These are phyloP conservation scores for Chalara sp. DNA, from an alignment of 2,329 filamentous ascomycete genomes.

Conservation along the genomic window DNA sequence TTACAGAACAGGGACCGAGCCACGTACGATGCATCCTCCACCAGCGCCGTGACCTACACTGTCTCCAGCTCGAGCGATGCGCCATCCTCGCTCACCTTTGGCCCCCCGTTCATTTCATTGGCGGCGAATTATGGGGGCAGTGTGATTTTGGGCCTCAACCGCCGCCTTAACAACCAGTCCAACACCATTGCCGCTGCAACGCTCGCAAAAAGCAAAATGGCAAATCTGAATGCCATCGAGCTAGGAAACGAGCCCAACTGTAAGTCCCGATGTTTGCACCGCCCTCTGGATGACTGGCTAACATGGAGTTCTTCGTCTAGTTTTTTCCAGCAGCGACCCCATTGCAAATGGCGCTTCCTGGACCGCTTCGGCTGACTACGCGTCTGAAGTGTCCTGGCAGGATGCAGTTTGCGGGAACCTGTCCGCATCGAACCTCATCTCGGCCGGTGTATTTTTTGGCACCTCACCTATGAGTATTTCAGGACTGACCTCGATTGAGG, in stretches of 20 bases:
- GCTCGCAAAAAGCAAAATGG: not conserved
- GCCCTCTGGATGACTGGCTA: not conserved
- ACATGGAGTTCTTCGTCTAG: not conserved
- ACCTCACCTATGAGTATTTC: not conserved
- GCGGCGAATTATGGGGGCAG: not conserved
- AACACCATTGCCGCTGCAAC: not conserved
- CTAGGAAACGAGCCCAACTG: not conserved
- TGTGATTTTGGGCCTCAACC: not conserved
- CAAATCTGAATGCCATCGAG: not conserved
- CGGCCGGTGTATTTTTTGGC: not conserved
- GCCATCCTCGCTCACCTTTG: not conserved
- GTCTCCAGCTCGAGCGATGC: not conserved
- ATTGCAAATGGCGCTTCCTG: not conserved
- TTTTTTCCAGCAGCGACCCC: not conserved
- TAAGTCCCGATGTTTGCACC: not conserved
- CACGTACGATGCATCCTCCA: not conserved
- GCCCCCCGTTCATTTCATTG: not conserved
- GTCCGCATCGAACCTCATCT: not conserved
- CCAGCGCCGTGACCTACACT: not conserved
- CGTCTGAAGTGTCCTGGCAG: not conserved
- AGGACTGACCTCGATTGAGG: not conserved
- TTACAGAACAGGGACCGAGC: not conserved
- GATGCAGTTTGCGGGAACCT: not conserved
- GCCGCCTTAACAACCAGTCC: not conserved
- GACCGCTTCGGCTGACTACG: not conserved